These are phyloP conservation scores for Backusella mclennaniae DNA, from an alignment of 192 early-diverging fungal genomes.

Conservation along the genomic window DNA sequence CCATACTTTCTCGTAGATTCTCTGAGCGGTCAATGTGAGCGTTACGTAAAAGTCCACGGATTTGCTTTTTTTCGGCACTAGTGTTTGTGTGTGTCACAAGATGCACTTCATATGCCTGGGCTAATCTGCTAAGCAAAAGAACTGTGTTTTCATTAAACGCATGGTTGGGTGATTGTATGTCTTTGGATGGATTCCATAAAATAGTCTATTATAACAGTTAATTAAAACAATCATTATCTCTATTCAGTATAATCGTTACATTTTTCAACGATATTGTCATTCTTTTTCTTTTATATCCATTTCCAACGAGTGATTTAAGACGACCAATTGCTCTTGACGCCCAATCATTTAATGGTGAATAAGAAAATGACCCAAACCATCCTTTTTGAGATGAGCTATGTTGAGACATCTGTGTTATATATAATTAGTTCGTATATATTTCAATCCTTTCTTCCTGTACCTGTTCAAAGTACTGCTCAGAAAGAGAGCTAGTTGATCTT, in stretches of 20 bases:
- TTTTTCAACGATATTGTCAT: neutral
- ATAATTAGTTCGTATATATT: neutral
- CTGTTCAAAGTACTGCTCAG: neutral
- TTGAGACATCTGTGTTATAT: neutral
- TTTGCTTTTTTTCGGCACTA: conserved; percentile 55
- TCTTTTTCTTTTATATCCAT: neutral
- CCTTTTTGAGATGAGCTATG: neutral
- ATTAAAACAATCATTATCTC: neutral
- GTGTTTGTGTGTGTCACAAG: conserved; percentile 55
- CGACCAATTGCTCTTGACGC: neutral
- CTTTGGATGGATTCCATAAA: conserved; percentile 73
- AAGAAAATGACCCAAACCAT: neutral
- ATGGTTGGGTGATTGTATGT: conserved; percentile 62
- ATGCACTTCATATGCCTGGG: conserved; percentile 49
- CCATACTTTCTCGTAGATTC: conserved; percentile 14
- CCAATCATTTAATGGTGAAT: neutral
- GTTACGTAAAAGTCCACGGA: conserved; percentile 44
- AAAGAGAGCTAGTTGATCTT: neutral
- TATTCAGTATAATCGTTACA: neutral
- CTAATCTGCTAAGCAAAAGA: conserved; percentile 53
- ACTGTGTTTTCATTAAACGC: conserved; percentile 63
- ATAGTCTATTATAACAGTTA: conserved; percentile 50
- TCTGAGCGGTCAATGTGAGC: conserved; percentile 7
- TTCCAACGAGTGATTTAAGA: neutral
- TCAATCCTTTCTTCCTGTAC: neutral